Conservation (phyloP, 1,139 yeast species). For the Kurtzmaniella natalensis region DNA sequence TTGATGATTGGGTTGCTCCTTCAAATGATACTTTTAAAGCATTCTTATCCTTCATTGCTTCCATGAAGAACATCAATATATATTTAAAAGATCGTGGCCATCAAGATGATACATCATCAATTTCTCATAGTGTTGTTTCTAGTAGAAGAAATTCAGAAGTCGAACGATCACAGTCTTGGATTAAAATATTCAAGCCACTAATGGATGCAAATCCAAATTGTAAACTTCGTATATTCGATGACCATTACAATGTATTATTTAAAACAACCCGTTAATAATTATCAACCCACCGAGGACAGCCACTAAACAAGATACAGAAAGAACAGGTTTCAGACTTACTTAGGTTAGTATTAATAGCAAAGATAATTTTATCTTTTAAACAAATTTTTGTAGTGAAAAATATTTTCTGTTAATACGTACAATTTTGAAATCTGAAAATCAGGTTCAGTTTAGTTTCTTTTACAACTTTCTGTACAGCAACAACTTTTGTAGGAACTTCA, state of each 20-base stretch:
- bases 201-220: slow-evolving; percentile 16
- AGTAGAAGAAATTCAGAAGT: no score
- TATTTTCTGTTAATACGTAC: neutral
- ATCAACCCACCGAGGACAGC: no score
- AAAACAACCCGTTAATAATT: neutral
- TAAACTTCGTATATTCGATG: slow-evolving; percentile 17
- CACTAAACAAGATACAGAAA: no score
- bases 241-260: neutral
- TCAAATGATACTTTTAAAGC: slow-evolving; percentile 24
- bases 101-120: slow-evolving; percentile 22
- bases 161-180: slow-evolving; percentile 34
- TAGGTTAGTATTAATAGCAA: neutral
- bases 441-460: neutral
- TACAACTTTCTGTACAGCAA: neutral
- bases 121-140: no score
- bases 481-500: slow-evolving; percentile 4
- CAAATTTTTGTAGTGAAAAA: neutral
- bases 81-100: slow-evolving; percentile 19
- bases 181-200: slow-evolving; percentile 24
- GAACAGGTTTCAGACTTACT: neutral
- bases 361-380: no score
- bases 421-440: slow-evolving; percentile 1
- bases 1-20: slow-evolving; percentile 18
- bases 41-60: slow-evolving; percentile 24
- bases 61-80: slow-evolving; percentile 23